phyloP scores from a whole-genome alignment of 1,139 yeast species.

The Pichia sp. region DNA sequence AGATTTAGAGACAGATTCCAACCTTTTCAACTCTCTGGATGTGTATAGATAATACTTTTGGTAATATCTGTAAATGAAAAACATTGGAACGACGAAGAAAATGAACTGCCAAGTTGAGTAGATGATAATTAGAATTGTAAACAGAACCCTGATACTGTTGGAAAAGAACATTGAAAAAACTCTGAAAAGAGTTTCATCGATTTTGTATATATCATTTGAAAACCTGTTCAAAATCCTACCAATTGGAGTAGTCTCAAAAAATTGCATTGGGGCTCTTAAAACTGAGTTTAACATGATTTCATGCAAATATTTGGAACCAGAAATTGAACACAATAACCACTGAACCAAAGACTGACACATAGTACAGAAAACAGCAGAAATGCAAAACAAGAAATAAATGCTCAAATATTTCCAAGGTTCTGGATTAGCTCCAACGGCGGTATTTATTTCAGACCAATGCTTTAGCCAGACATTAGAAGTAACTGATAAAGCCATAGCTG shows the following conservation, averaged over 20 bases:
- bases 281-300: slow-evolving; percentile 75
- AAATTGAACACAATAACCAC: slow-evolving; percentile 82
- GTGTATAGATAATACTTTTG: slow-evolving; percentile 88
- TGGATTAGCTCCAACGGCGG: slow-evolving; percentile 66
- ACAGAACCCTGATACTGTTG: slow-evolving; percentile 68
- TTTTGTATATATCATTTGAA: slow-evolving; percentile 87
- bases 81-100: slow-evolving; percentile 66
- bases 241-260: slow-evolving; percentile 94
- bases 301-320: slow-evolving; percentile 77
- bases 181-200: slow-evolving; percentile 83
- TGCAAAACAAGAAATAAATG: slow-evolving; percentile 70
- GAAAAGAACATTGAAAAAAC: slow-evolving; percentile 79
- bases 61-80: slow-evolving; percentile 69
- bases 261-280: slow-evolving; percentile 91
- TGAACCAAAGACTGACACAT: slow-evolving; percentile 66
- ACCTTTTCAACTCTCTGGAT: slow-evolving; percentile 89
- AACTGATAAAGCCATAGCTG: slow-evolving; percentile 59
- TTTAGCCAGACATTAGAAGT: slow-evolving; percentile 84
- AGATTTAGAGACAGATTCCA: slow-evolving; percentile 88
- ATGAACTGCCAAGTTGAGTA: slow-evolving; percentile 86
- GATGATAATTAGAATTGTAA: slow-evolving; percentile 78
- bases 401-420: slow-evolving; percentile 64
- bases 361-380: slow-evolving; percentile 57
- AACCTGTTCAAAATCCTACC: slow-evolving; percentile 93
- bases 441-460: slow-evolving; percentile 93